Evolutionary conservation across 2,329 filamentous ascomycete genomes (phyloP), one percentile per base, ranked within the genome.

Genomic region (Cordyceps farinosa): DNA sequence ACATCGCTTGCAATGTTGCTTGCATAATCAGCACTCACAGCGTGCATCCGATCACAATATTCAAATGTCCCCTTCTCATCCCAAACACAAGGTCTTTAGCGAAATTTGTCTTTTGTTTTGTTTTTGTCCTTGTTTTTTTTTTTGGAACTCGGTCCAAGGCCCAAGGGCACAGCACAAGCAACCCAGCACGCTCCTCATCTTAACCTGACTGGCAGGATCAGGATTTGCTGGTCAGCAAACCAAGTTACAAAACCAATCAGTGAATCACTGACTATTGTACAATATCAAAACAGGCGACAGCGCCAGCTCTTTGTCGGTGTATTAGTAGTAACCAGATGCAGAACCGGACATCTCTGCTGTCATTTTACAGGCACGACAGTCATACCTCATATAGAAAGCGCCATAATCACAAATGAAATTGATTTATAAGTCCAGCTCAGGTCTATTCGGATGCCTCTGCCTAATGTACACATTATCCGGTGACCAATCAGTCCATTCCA

Each of bases 391-490:
- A 55, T 34, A 27, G n/a, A 30, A 50, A n/a, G 22, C 38, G 29
- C 29, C 11, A 3, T 30, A 11, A 30, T 36, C 50, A 62, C 55
- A 47, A 54, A 45, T 48, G 36, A 27, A 30, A 34, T 47, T 42
- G 15, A 15, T 22, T 53, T 47, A 17, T 17, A 36, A 59, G 47
- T 51, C 48, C n/a, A 63, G 48, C 40, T 15, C 54, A 38, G 42
- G 47, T 59, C 48, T 47, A 53, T 59, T 63, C 47, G 61, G 48
- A 53, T 45, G 40, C 48, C 61, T 56, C 40, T 63, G 48, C 50
- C 40, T 63, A 59, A 59, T 63, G 55, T 63, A 63, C 61, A 63
- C 40, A 59, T 48, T 15, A 54, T 59, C 61, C 61, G 55, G 42
- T 59, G 55, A 54, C 55, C 48, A 50, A n/a, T 48, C 53, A 52